These are phyloP conservation scores for Barnettozyma californica DNA, from an alignment of 805 yeast species.

Conservation along the genomic window DNA sequence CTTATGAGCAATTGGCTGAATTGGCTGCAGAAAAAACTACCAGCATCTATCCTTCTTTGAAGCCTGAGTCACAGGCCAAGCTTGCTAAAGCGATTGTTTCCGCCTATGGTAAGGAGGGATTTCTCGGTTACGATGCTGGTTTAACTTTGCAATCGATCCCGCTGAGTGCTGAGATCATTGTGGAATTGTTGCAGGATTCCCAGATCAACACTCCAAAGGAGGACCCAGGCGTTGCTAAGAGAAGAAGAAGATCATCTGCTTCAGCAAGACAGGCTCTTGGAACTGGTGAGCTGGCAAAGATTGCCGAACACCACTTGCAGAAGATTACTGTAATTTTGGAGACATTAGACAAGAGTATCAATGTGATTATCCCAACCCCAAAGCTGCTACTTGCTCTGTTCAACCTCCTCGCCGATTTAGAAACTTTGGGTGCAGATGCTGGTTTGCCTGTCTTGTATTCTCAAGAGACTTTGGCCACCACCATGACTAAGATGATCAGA, in stretches of 20 bases:
- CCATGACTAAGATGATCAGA: conserved; percentile 68
- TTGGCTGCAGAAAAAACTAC: conserved; percentile 47
- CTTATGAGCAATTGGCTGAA: conserved; percentile 38
- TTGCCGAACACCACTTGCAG: conserved; percentile 75
- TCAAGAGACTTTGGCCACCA: conserved; percentile 84
- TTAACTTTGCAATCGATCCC: conserved; percentile 49
- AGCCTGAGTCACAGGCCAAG: conserved; percentile 49
- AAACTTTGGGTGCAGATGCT: conserved; percentile 85
- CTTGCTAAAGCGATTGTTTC: conserved; percentile 59
- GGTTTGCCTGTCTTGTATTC: conserved; percentile 86
- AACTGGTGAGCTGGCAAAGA: conserved; percentile 56
- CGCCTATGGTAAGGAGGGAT: conserved; percentile 37
- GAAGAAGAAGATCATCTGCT: conserved; percentile 80
- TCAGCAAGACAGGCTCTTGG: conserved; percentile 72
- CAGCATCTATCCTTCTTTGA: conserved; percentile 52
- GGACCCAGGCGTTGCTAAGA: conserved; percentile 49
- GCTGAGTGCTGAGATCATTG: conserved; percentile 52
- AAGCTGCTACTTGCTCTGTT: conserved; percentile 48
- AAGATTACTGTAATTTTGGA: conserved; percentile 78
- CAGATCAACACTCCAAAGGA: conserved; percentile 45
- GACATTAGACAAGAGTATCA: conserved; percentile 51
- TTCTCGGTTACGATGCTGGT: conserved; percentile 45
- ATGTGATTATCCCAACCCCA: conserved; percentile 31
- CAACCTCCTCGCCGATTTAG: conserved; percentile 65
- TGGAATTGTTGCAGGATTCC: conserved; percentile 51